Conservation (phyloP, 768 basidiomycete species). For the Suillus lakei region DNA sequence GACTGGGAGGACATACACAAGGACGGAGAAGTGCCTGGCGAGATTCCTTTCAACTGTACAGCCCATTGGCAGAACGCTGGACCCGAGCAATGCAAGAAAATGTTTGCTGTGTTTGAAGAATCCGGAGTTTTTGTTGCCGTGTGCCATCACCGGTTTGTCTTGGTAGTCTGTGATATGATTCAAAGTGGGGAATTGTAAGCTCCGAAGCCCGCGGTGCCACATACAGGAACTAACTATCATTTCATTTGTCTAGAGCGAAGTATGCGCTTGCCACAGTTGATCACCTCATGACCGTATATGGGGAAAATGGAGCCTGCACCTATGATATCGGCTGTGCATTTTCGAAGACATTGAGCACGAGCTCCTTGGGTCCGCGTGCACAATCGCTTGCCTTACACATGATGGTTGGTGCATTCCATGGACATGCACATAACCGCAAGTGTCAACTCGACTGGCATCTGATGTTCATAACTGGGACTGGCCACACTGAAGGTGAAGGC, state of each 20-base stretch:
- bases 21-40: no score
- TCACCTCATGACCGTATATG: slow-evolving; percentile 21
- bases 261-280: slow-evolving; percentile 26
- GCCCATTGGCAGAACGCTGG: slow-evolving; percentile 4
- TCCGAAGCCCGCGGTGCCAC: neutral
- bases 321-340: slow-evolving; percentile 35
- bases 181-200: neutral
- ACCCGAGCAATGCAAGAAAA: slow-evolving; percentile 2
- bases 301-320: slow-evolving; percentile 15
- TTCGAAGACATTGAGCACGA: slow-evolving; percentile 15
- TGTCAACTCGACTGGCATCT: slow-evolving; percentile 37
- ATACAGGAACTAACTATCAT: neutral
- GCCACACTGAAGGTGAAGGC: slow-evolving; percentile 14
- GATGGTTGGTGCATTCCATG: slow-evolving; percentile 20
- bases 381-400: neutral
- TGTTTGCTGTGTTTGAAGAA: slow-evolving; percentile 6
- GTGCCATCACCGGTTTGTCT: neutral
- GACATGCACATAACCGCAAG: slow-evolving; percentile 31
- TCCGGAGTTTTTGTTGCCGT: neutral
- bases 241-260: slow-evolving; percentile 16
- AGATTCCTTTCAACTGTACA: neutral
- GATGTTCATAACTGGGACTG: slow-evolving; percentile 16
- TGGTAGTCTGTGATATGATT: slow-evolving; percentile 1
- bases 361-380: slow-evolving; percentile 18
- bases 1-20: neutral